These are phyloP conservation scores for Amaranthus palmeri DNA, from an alignment of 148 eudicot species.

Conservation along the genomic window DNA sequence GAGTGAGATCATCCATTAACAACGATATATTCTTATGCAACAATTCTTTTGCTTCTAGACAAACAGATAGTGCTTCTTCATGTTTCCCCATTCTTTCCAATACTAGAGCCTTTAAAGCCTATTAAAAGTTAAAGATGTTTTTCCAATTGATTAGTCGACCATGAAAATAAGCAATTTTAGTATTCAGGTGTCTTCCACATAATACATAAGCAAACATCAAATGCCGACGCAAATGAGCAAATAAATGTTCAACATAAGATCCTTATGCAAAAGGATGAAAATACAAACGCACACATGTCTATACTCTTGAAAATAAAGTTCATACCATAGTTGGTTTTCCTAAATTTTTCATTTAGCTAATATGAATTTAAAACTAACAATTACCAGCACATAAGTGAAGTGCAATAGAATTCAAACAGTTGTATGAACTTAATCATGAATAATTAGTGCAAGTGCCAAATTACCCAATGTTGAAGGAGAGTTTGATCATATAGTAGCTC, in stretches of 20 bases:
- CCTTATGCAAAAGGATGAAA: not conserved
- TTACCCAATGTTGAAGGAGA: no score
- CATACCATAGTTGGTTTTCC: no score
- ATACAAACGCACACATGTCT: no score
- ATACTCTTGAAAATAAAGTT: no score
- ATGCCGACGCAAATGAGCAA: no score
- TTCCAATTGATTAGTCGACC: not conserved
- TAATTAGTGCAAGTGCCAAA: no score
- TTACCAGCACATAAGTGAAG: no score
- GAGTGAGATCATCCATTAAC: constrained; percentile 63
- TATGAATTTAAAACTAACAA: no score
- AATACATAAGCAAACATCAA: not conserved
- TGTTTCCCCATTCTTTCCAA: constrained; percentile 79
- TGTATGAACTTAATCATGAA: no score
- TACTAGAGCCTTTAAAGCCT: constrained; percentile 79
- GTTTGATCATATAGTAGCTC: no score
- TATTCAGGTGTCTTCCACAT: not conserved
- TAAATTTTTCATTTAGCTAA: no score
- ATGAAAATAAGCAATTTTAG: not conserved
- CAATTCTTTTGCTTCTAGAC: constrained; percentile 67
- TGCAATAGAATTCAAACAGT: no score
- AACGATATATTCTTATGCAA: constrained; percentile 47
- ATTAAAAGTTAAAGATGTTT: not conserved
- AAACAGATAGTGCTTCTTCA: constrained; percentile 71
- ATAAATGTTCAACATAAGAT: not conserved